These are phyloP conservation scores for Pisolithus microcarpus DNA, from an alignment of 768 basidiomycete genomes.

Conservation along the genomic window DNA sequence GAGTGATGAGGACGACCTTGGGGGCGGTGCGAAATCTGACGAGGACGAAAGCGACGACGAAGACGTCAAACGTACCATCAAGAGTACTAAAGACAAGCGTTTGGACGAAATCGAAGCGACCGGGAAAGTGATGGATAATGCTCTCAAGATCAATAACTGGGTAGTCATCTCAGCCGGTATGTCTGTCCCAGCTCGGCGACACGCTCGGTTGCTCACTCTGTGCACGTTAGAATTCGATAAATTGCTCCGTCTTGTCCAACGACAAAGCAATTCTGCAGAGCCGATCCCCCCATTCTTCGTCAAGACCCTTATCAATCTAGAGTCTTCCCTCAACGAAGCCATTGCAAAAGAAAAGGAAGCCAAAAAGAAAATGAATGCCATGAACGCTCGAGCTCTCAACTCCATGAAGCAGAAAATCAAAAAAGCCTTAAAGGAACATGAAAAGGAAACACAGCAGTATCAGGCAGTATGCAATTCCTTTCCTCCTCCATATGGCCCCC, in stretches of 20 bases:
- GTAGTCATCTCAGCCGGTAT: slow-evolving; percentile 80
- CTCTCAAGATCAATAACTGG: slow-evolving; percentile 96
- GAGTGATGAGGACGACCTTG: slow-evolving; percentile 26
- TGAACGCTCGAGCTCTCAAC: slow-evolving; percentile 87
- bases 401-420: slow-evolving; percentile 98
- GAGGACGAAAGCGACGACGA: slow-evolving; percentile 56
- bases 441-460: slow-evolving; percentile 70
- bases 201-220: slow-evolving; percentile 6
- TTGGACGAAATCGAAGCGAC: slow-evolving; percentile 92
- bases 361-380: slow-evolving; percentile 95
- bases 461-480: slow-evolving; percentile 50
- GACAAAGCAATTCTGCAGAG: slow-evolving; percentile 79
- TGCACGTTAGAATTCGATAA: slow-evolving; percentile 85
- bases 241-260: slow-evolving; percentile 80
- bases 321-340: slow-evolving; percentile 64
- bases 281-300: slow-evolving; percentile 84
- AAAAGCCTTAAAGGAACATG: slow-evolving; percentile 85
- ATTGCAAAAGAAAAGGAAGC: slow-evolving; percentile 82
- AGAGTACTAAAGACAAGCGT: slow-evolving; percentile 86
- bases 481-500: not conserved
- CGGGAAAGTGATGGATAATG: slow-evolving; percentile 89
- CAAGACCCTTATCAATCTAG: slow-evolving; percentile 66
- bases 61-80: slow-evolving; percentile 60
- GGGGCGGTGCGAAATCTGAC: not conserved
- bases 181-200: slow-evolving; percentile 14